phyloP scores from a whole-genome alignment of 805 yeast genomes.

The Cyberlindnera veronae region DNA sequence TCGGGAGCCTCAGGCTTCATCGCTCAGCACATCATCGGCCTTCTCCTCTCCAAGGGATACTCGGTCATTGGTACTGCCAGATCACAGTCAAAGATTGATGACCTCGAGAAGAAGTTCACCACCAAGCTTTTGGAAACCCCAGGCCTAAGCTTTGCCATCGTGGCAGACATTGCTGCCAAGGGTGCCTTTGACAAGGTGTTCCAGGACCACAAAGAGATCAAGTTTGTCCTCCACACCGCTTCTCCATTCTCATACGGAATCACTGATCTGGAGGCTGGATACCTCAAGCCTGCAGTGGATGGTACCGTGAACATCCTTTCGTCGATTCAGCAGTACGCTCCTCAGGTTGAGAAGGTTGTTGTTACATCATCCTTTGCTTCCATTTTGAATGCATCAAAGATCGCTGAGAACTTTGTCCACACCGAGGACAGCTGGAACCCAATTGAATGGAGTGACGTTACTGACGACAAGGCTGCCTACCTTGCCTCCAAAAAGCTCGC shows the following conservation, averaged over 20 bases:
- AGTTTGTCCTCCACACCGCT: slow-evolving; percentile 55
- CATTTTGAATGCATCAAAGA: slow-evolving; percentile 25
- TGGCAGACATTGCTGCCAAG: slow-evolving; percentile 40
- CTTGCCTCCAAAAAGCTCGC: slow-evolving; percentile 58
- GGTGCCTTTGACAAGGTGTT: slow-evolving; percentile 44
- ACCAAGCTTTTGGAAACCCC: background rate
- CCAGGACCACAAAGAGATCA: slow-evolving; percentile 37
- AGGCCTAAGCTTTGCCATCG: slow-evolving; percentile 24
- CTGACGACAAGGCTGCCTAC: slow-evolving; percentile 37
- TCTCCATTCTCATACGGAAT: slow-evolving; percentile 41
- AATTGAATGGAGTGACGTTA: slow-evolving; percentile 44
- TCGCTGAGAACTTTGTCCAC: slow-evolving; percentile 18
- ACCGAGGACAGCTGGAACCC: slow-evolving; percentile 43
- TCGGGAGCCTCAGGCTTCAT: slow-evolving; percentile 46
- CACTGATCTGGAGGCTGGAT: slow-evolving; percentile 42
- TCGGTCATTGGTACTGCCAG: slow-evolving; percentile 35
- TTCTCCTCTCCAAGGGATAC: slow-evolving; percentile 34
- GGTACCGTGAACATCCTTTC: slow-evolving; percentile 49
- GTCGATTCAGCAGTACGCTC: slow-evolving; percentile 29
- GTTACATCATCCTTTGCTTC: slow-evolving; percentile 61
- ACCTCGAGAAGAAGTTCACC: slow-evolving; percentile 14
- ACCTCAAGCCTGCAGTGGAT: slow-evolving; percentile 52
- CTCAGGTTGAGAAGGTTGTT: slow-evolving; percentile 44
- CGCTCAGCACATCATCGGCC: slow-evolving; percentile 38
- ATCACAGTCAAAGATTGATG: slow-evolving; percentile 27